Evolutionary conservation across 2,329 filamentous ascomycete species (phyloP).

Genomic region (Dactylellina drechsleri): DNA sequence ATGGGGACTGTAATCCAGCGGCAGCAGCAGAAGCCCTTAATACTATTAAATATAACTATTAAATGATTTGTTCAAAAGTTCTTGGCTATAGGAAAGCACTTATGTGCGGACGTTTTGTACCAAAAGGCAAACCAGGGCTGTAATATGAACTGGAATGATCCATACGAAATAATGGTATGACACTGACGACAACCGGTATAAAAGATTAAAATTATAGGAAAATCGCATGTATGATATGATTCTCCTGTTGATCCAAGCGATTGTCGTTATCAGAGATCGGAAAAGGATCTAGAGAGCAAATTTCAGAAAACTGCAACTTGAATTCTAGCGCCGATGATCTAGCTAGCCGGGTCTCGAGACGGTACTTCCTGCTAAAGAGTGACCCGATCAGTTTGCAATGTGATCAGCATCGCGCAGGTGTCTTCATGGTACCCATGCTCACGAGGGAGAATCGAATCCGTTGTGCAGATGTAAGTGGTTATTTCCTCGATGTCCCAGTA

Average conservation of each 20-base stretch:
- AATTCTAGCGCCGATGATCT: neutral
- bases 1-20: too few species aligned
- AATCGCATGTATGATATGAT: neutral
- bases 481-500: neutral
- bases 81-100: too few species aligned
- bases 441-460: neutral
- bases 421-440: constrained; percentile 24
- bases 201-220: neutral
- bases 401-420: constrained; percentile 10
- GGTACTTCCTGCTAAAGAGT: neutral
- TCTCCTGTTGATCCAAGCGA: constrained; percentile 16
- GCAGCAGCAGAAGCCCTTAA: too few species aligned
- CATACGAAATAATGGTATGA: too few species aligned
- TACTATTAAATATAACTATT: too few species aligned
- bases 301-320: constrained; percentile 1
- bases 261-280: constrained; percentile 19
- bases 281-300: neutral
- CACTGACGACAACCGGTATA: neutral
- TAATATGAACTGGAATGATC: too few species aligned
- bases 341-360: constrained; percentile 6
- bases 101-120: too few species aligned
- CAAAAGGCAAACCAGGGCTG: too few species aligned
- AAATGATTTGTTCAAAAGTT: too few species aligned
- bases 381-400: neutral
- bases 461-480: constrained; percentile 8